Evolutionary conservation across 2,329 filamentous ascomycete genomes (phyloP).

Genomic region (Sordariomycetes sp.): DNA sequence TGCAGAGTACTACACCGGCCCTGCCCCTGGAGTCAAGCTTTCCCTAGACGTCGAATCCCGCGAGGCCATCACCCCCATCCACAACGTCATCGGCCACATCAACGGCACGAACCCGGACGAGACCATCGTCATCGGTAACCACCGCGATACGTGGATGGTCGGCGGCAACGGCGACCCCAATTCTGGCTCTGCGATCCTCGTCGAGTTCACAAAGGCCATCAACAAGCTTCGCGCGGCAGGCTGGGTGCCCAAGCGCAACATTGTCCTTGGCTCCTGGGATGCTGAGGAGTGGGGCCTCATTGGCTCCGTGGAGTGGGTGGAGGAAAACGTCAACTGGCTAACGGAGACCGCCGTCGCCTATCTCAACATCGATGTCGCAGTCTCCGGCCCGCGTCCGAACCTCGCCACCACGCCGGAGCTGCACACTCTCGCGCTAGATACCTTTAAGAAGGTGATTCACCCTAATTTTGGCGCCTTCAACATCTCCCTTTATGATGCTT

Average conservation of each 20-base stretch:
- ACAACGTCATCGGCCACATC: slow-evolving; percentile 70
- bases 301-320: slow-evolving; percentile 77
- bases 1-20: slow-evolving; percentile 27
- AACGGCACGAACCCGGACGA: slow-evolving; percentile 66
- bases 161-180: slow-evolving; percentile 81
- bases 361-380: slow-evolving; percentile 66
- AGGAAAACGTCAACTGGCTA: slow-evolving; percentile 70
- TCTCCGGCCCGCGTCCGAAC: slow-evolving; percentile 40
- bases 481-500: slow-evolving; percentile 24
- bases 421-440: slow-evolving; percentile 49
- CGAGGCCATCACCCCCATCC: slow-evolving; percentile 55
- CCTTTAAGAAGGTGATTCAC: slow-evolving; percentile 42
- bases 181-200: slow-evolving; percentile 63
- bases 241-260: slow-evolving; percentile 66
- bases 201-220: slow-evolving; percentile 63
- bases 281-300: slow-evolving; percentile 69
- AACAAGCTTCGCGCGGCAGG: slow-evolving; percentile 56
- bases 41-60: slow-evolving; percentile 56
- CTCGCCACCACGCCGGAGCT: slow-evolving; percentile 53
- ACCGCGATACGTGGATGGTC: slow-evolving; percentile 72
- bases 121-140: slow-evolving; percentile 67
- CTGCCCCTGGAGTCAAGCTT: slow-evolving; percentile 42
- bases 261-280: slow-evolving; percentile 59
- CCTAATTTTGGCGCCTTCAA: slow-evolving; percentile 42
- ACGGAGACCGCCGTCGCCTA: slow-evolving; percentile 59